Percentiles rank a stretch among this genome's conserved stretches.
Conservation (phyloP, 352 stramenopile genomes). For the Phytophthora vignae region DNA sequence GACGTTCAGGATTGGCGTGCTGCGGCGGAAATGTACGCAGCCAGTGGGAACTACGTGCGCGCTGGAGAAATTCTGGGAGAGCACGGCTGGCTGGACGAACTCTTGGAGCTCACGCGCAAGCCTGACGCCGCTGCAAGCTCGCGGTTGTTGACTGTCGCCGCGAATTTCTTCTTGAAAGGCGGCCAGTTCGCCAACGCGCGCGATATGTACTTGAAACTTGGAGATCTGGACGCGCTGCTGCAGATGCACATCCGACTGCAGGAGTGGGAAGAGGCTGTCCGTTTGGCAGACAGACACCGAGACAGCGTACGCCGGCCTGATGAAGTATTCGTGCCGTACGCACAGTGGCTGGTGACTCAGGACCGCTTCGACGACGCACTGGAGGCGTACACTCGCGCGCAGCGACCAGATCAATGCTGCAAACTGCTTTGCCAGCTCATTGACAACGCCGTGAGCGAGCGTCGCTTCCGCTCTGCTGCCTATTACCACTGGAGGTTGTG, state of each 20-base stretch:
- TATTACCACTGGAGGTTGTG: constrained; percentile 95
- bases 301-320: constrained; percentile 86
- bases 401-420: constrained; percentile 84
- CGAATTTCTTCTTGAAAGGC: constrained; percentile 72
- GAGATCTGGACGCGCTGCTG: constrained; percentile 87
- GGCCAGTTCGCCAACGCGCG: constrained; percentile 81
- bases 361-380: constrained; percentile 95
- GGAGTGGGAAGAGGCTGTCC: constrained; percentile 94
- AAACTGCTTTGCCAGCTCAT: constrained; percentile 91
- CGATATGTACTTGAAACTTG: constrained; percentile 85
- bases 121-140: constrained; percentile 52
- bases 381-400: constrained; percentile 88
- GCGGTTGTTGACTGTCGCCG: constrained; percentile 63
- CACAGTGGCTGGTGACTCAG: constrained; percentile 91
- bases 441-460: constrained; percentile 88
- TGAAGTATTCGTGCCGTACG: constrained; percentile 93
- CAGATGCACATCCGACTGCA: constrained; percentile 91
- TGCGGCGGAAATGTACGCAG: constrained; percentile 92
- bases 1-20: constrained; percentile 93
- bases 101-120: constrained; percentile 82
- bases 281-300: constrained; percentile 85
- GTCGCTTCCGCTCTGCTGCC: constrained; percentile 89
- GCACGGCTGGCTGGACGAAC: constrained; percentile 85
- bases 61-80: constrained; percentile 90
- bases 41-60: constrained; percentile 83